Evolutionary conservation across 768 basidiomycete genomes (phyloP), one percentile per base, ranked within the genome.

Genomic region (Rhodotorula diobovata): DNA sequence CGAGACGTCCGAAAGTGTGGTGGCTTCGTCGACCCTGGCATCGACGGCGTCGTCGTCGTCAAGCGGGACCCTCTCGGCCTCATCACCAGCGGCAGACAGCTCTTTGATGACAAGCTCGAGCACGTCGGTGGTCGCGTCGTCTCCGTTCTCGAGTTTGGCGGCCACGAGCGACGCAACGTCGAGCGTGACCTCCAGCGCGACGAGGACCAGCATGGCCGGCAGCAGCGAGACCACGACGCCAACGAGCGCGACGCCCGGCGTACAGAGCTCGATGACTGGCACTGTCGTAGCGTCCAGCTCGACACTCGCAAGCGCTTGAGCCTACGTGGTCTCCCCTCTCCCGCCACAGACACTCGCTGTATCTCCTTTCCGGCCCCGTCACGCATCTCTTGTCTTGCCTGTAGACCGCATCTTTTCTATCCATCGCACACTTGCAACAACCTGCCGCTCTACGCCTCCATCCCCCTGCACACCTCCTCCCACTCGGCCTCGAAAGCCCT

Each of bases 401-500:
- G 21, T 55, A 32, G 20, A 6, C 23, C 10, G 32, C 34, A 35
- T 30, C 11, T 16, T 30, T 30, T 30, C 10, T 10, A 14, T 12
- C 8, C n/a, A 51, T 30, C n/a, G n/a, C 50, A 51, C 14, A 23
- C 50, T 11, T 6, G 18, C 20, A 30, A 14, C 48, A 10, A 4
- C 51, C 16, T n/a, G 16, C n/a, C 35, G 7, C 2, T 20, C 61
- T 66, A 66, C 61, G 62, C 30, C 66, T 71, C 70, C 37, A 67
- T 48, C 28, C 16, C 41, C 14, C 61, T 15, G 53, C 68, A 74
- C 4, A 51, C 69, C 28, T 34, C 34, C 46, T 63, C 51, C 73
- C 73, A 74, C n/a, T 4, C 4, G 45, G 28, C 34, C 10, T 74
- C 62, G 21, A 74, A 70, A 55, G 45, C 30, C 54, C 59, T n/a